Evolutionary conservation across 345 rosid genomes (phyloP), one percentile per base, ranked within the genome.

Genomic region (Rhodomyrtus tomentosa): DNA sequence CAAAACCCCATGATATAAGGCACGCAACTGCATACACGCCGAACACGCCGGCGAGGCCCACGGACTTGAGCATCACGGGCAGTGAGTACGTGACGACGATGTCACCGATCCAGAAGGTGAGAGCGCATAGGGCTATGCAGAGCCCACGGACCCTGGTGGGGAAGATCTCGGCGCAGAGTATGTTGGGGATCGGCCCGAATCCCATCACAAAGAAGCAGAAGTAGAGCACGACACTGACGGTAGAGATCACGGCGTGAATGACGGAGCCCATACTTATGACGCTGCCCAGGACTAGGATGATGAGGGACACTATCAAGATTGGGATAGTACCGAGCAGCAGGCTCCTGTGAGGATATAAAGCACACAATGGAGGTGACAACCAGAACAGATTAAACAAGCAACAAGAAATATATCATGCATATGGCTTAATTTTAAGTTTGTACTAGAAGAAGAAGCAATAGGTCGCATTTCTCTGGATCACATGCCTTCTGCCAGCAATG

Each of bases 161-260:
- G 87, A 91, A 91, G 18, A 91, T 91, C 84, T 91, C 92, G 2
- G 92, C 56, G 27, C 92, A 90, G 20, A 90, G 89, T 29, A 89
- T 90, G 82, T 89, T 89, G 5, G 91, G 92, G 53, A 87, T 83
- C 2, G 89, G 90, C 24, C 92, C 91, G 29, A 88, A 89, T 25
- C 91, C 92, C 91, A 88, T 89, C 40, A 91, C 92, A 42, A 91
- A 91, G 84, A 87, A 87, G 80, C 90, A 84, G 62, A 87, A 59
- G 81, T 87, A 91, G 42, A 89, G 68, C 83, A 89, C 59, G 0
- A 91, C 90, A 5, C 92, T 84, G 49, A 53, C 87, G 22, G 90
- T 86, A 1, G 91, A 89, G 84, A 91, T 85, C 42, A 84, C 82
- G 3, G 92, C 92, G 8, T 87, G 85, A 22, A 87, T 7, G 2